Base-by-base conservation (phyloP, 768 basidiomycete species). In the Boletus rubropictus region DNA sequence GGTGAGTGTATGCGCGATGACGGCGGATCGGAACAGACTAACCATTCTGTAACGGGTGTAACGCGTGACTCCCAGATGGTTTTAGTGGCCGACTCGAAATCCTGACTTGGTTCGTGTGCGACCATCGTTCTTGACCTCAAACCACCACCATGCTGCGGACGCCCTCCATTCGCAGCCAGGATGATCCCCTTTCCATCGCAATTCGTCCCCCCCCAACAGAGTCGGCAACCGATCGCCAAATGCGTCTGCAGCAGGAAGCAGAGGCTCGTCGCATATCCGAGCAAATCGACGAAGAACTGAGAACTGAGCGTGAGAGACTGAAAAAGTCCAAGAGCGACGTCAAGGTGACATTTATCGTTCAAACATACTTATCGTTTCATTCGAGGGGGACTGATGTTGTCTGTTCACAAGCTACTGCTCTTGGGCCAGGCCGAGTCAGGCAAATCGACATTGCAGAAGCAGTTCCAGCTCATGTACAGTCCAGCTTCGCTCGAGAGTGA, bases 391-490 rank as follows among this genome's bases (percentile, higher is more conserved):
- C 46, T 52, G 50, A 70, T 66, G 66, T 44, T 32, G 21, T 44
- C 18, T 24, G 32, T 38, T 48, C 15, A 29, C 40, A 56, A 88
- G 83, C 67, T 87, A 35, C 67, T 88, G n/a, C 73, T 89, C 46
- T 75, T 87, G 33, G 86, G 86, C 32, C 85, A 87, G 57, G 84
- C 85, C 32, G 85, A 87, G 70, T 86, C 82, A 39, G 84, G 84
- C 55, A 86, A 87, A 61, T 82, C 82, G 27, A 86, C 84, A 4
- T 74, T 87, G 39, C 83, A 84, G 65, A 86, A 86, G 61, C 85
- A 85, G 59, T 86, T 84, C 55, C 85, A 87, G 63, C 77, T 89
- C 55, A 85, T 88, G 80, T 88, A 88, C 65, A 80, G 77, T 49
- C 87, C 84, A 8, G 76, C 74, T 50, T 80, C 81, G 34, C 68